Base-by-base conservation (phyloP, 495 filamentous ascomycete species). In the Diplogelasinospora grovesii region DNA sequence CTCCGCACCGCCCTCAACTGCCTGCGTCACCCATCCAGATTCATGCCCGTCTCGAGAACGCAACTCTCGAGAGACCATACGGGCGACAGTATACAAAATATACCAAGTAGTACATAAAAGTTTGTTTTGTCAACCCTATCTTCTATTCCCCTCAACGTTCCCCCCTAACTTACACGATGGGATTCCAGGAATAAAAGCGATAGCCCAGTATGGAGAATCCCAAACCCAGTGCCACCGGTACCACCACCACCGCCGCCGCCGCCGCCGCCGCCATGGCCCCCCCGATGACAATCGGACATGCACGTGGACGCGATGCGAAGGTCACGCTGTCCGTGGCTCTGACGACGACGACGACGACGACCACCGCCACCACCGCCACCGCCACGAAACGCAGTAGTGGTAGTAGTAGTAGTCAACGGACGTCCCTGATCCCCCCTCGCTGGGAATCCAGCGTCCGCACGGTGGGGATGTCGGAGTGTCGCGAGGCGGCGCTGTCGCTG, bases 41-140 rank as follows among this genome's bases (percentile, higher is more conserved):
- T 82, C 65, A 75, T 78, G 73, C 69, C 77, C 61, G 71, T 83
- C 55, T 82, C 80, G 64, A 83, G 80, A 77, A 70, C 76, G 35
- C 80, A 83, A 57, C 68, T 85, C 41, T 84, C 80, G 30, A 77
- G 71, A 75, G 74, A 74, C 45, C 81, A 85, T 68, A 83, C 80
- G 48, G 81, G 81, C 46, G 81, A 83, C 65, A 70, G 68, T 65
- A 71, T 65, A 63, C 65, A 69, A 42, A 61, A 69, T 66, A 68
- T 73, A 66, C 59, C 42, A 66, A 61, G 57, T n/a, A n/a, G n/a
- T 64, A 61, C 48, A 49, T 56, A 55, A 61, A 53, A 58, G 18
- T 49, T 48, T 24, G 20, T 16, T 9, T 27, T 24, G 4, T 19
- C 8, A 4, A 5, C 7, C 9, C 30, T 5, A 8, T 33, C 3